phyloP scores from a whole-genome alignment of 139 green algal species.

The Coelastrella sp. region DNA sequence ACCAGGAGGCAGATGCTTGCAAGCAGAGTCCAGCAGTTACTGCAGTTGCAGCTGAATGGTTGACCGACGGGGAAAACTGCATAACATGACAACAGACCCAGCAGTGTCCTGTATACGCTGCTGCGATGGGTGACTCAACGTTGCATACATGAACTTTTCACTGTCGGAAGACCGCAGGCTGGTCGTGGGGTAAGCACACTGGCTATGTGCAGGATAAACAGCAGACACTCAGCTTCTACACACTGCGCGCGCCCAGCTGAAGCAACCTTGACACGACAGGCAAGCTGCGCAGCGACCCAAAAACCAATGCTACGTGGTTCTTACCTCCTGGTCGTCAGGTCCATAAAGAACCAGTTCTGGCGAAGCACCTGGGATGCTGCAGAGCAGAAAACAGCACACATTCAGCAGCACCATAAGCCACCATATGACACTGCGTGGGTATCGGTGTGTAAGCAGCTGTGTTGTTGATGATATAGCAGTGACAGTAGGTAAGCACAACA shows the following conservation, averaged over 20 bases:
- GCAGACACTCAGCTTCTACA: not conserved
- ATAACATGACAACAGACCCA: too few species aligned
- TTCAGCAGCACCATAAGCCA: not conserved
- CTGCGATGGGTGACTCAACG: too few species aligned
- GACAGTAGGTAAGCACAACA: too few species aligned
- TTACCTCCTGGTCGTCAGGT: constrained; percentile 5
- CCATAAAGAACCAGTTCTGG: constrained; percentile 24
- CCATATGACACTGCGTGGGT: not conserved
- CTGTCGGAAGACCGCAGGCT: too few species aligned
- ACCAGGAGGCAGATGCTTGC: too few species aligned
- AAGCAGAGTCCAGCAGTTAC: too few species aligned
- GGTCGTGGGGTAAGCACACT: too few species aligned
- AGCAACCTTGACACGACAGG: not conserved
- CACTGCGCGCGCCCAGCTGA: not conserved
- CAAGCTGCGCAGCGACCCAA: not conserved
- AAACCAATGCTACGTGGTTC: not conserved
- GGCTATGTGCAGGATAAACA: too few species aligned
- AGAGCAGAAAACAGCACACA: not conserved
- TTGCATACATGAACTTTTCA: too few species aligned
- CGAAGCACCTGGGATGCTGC: constrained; percentile 13
- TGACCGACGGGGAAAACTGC: too few species aligned
- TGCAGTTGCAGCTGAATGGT: too few species aligned
- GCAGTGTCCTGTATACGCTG: too few species aligned
- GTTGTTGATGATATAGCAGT: not conserved
- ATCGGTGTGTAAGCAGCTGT: not conserved